Evolutionary conservation across 495 filamentous ascomycete species (phyloP), one percentile per base, ranked within the genome.

Genomic region (Lophiotrema nucula): DNA sequence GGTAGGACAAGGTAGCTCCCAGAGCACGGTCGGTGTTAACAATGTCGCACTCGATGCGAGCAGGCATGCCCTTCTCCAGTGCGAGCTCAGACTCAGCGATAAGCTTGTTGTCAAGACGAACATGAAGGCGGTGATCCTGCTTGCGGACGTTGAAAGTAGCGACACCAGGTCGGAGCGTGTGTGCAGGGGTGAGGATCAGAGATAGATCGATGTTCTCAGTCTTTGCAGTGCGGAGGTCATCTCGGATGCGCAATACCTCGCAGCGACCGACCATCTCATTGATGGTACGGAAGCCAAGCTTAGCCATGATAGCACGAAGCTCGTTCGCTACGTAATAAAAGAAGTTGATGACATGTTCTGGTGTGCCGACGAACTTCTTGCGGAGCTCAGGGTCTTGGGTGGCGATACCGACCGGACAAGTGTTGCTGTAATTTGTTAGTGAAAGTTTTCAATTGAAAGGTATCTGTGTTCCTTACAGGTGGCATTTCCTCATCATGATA

Each of bases 301-400:
- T 92, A 25, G 93, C 92, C 93, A 99, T 97, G 74, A 99, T 97
- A 16, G 93, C 92, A 60, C 93, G 87, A 56, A 99, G 84, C 77
- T 99, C 93, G 67, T 99, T 99, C 58, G 95, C 85, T 44, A 99
- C 81, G 66, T 99, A 99, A 76, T 96, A 99, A 77, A 99, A 99
- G 81, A 97, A 99, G 79, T 99, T 99, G 74, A 99, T 99, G 42
- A 96, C 93, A 69, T 99, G 90, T 73, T 99, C 93, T 5, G 93
- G 92, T 0, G 89, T 91, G 26, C 93, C 95, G 38, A 82, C 80
- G 74, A 99, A 97, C 77, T 97, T 99, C 78, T 90, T 89, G 19
- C 95, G 83, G 2, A 99, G 83, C 67, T 95, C 90, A 4, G 90
- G 89, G 65, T 99, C 95, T 69, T 99, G 93, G 4, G 93, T 97